phyloP scores from a whole-genome alignment of 441 rosid species.

The Bruguiera hainesii region DNA sequence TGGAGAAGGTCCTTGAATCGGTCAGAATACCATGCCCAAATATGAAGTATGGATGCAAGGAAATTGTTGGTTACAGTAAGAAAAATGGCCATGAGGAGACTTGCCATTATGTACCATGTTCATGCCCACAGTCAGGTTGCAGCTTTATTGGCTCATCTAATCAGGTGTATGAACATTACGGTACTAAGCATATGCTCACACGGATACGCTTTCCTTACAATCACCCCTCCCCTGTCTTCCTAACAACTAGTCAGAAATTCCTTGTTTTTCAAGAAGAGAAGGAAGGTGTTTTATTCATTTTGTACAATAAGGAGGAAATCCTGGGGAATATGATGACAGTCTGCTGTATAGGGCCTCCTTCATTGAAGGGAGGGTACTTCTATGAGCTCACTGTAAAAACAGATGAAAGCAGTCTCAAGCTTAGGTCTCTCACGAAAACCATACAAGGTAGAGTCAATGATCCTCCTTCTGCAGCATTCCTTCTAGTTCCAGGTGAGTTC shows the following conservation, averaged over 20 bases:
- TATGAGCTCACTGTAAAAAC: slow-evolving; percentile 26
- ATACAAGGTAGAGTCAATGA: slow-evolving; percentile 9
- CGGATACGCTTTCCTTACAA: slow-evolving; percentile 18
- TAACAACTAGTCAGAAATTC: slow-evolving; percentile 8
- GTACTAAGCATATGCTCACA: slow-evolving; percentile 24
- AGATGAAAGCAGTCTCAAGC: slow-evolving; percentile 20
- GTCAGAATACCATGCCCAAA: slow-evolving; percentile 44
- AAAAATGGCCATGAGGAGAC: slow-evolving; percentile 40
- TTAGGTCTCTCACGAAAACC: slow-evolving; percentile 24
- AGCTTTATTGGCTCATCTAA: slow-evolving; percentile 34
- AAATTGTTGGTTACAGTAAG: slow-evolving; percentile 30
- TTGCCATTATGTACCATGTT: slow-evolving; percentile 42
- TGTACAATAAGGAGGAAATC: slow-evolving; percentile 16
- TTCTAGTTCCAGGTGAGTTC: slow-evolving; percentile 24
- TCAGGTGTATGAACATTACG: slow-evolving; percentile 39
- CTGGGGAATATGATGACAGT: slow-evolving; percentile 27
- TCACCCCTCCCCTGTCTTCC: slow-evolving; percentile 9
- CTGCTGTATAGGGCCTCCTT: slow-evolving; percentile 27
- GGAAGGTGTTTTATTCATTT: slow-evolving; percentile 27
- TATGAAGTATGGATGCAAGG: slow-evolving; percentile 44
- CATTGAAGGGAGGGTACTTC: slow-evolving; percentile 9
- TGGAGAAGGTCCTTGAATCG: slow-evolving; percentile 67
- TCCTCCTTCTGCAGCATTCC: slow-evolving; percentile 13
- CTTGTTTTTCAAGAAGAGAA: slow-evolving; percentile 37
- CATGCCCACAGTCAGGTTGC: slow-evolving; percentile 51